Conservation (phyloP, 176 grass and related monocot species). For the Bothriochloa decipiens region DNA sequence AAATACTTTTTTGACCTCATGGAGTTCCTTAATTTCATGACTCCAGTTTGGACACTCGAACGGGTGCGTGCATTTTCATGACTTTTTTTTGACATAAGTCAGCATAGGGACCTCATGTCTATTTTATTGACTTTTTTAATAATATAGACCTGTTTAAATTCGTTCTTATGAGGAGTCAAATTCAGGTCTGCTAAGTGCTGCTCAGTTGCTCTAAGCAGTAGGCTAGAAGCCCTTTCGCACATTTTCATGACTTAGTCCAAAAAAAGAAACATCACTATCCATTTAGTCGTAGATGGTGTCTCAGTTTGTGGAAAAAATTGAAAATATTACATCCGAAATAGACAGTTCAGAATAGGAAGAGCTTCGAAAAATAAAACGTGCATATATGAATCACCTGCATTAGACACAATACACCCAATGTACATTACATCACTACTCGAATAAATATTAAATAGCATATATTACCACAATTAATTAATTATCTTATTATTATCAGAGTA, state of each 20-base stretch:
- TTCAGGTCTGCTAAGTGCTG: too few relatives aligned
- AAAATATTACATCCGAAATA: neutral
- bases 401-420: neutral
- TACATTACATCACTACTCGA: neutral
- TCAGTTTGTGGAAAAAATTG: neutral
- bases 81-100: too few relatives aligned
- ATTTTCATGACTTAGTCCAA: neutral
- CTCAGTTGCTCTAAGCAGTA: too few relatives aligned
- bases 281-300: neutral
- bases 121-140: too few relatives aligned
- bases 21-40: neutral
- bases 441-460: slow-evolving; percentile 32
- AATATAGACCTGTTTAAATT: too few relatives aligned
- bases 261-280: neutral
- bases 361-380: neutral
- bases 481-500: neutral
- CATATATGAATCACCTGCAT: neutral
- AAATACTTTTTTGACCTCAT: neutral
- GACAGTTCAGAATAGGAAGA: neutral
- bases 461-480: slow-evolving; percentile 16
- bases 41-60: neutral
- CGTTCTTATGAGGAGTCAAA: too few relatives aligned
- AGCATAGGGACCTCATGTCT: too few relatives aligned
- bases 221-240: too few relatives aligned
- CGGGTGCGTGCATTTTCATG: neutral